Conservation (phyloP, 306 rosid genomes). For the Crotalaria pallida region DNA sequence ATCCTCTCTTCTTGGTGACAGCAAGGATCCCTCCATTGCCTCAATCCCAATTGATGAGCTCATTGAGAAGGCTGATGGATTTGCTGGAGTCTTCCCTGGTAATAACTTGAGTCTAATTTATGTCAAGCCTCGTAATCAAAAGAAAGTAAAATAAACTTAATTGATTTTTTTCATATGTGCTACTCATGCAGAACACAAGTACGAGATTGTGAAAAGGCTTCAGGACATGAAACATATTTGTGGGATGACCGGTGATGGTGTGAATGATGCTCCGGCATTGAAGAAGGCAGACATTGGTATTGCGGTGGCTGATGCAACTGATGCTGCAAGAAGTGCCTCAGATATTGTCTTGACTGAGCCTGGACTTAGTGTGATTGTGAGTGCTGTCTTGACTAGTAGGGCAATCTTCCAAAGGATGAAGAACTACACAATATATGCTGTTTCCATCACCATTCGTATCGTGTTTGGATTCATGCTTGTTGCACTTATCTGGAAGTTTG, state of each 20-base stretch:
- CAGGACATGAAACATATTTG: conserved; percentile 72
- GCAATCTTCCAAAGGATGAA: conserved; percentile 98
- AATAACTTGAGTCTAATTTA: conserved; percentile 13
- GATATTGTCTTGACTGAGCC: conserved; percentile 92
- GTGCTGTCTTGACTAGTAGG: conserved; percentile 86
- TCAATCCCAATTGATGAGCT: conserved; percentile 77
- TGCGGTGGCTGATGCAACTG: conserved; percentile 93
- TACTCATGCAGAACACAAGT: conserved; percentile 67
- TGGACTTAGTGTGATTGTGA: conserved; percentile 79
- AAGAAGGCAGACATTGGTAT: conserved; percentile 96
- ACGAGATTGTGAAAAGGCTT: conserved; percentile 79
- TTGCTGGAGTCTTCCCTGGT: conserved; percentile 98
- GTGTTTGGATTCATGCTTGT: conserved; percentile 84
- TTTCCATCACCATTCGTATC: conserved; percentile 92
- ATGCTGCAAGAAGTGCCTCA: conserved; percentile 89
- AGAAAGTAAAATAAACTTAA: not conserved
- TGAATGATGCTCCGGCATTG: conserved; percentile 88
- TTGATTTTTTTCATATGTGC: not conserved
- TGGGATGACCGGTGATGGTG: conserved; percentile 98
- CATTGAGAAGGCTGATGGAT: conserved; percentile 93
- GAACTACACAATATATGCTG: conserved; percentile 91
- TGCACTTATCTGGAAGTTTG: conserved; percentile 79
- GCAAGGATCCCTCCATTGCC: conserved; percentile 58
- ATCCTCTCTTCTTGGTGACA: conserved; percentile 68
- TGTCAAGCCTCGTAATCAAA: not conserved